Conservation (phyloP, 257 asterid genomes). For the Solanum medicagineum region DNA sequence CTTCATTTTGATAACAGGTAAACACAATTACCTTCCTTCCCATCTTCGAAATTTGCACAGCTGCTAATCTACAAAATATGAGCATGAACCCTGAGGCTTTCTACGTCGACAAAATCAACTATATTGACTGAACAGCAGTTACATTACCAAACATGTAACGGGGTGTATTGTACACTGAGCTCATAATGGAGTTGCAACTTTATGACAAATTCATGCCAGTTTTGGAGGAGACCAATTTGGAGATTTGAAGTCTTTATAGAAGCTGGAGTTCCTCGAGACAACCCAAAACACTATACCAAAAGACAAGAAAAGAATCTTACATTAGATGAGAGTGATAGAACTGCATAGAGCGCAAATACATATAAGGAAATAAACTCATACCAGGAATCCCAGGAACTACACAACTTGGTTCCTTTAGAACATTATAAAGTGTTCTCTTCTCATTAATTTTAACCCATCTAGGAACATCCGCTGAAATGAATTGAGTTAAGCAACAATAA, state of each 20-base stretch:
- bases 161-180: neutral
- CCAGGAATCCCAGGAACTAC: conserved; percentile 86
- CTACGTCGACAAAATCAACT: neutral
- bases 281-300: conserved; percentile 51
- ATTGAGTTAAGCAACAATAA: neutral
- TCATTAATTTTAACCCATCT: conserved; percentile 66
- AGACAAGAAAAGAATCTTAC: neutral
- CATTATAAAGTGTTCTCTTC: conserved; percentile 55
- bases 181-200: neutral
- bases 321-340: neutral
- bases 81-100: neutral
- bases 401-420: conserved; percentile 43
- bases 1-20: neutral
- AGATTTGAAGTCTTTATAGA: conserved; percentile 57
- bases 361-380: conserved; percentile 12
- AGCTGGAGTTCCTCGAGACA: conserved; percentile 60
- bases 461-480: conserved; percentile 25
- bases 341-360: neutral
- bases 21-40: neutral
- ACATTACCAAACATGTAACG: neutral
- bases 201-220: conserved; percentile 9
- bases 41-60: neutral
- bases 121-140: neutral
- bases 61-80: neutral
- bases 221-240: conserved; percentile 72